Evolutionary conservation across 1,284 basidiomycete species (phyloP).

Genomic region (Pholiota adiposa): DNA sequence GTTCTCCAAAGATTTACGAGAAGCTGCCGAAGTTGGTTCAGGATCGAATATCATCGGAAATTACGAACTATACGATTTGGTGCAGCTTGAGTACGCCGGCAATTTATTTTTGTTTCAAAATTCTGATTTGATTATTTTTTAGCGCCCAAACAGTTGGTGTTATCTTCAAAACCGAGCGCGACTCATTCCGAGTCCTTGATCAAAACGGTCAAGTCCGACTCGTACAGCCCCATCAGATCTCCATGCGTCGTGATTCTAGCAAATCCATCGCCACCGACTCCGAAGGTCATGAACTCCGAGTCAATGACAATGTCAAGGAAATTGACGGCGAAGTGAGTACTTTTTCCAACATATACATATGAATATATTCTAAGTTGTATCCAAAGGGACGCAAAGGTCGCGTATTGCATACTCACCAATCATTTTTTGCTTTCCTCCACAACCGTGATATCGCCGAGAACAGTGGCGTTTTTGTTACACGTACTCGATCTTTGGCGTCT

Average conservation of each 20-base stretch:
- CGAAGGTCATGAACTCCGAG: constrained; percentile 82
- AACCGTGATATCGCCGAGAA: constrained; percentile 92
- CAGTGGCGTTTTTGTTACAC: constrained; percentile 92
- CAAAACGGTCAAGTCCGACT: constrained; percentile 90
- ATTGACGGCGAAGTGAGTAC: constrained; percentile 80
- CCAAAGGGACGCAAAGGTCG: constrained; percentile 84
- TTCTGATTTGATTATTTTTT: constrained; percentile 14
- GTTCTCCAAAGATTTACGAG: constrained; percentile 96
- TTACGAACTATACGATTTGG: constrained; percentile 95
- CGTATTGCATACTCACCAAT: constrained; percentile 95
- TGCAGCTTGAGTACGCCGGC: constrained; percentile 95
- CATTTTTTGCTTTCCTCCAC: constrained; percentile 92
- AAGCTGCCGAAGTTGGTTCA: constrained; percentile 94
- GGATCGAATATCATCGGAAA: constrained; percentile 89
- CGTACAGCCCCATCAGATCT: constrained; percentile 95
- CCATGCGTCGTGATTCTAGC: constrained; percentile 84
- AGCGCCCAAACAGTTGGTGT: constrained; percentile 94
- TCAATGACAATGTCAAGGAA: constrained; percentile 95
- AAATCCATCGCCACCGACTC: constrained; percentile 90
- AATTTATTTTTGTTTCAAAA: constrained; percentile 6
- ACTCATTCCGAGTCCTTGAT: constrained; percentile 94
- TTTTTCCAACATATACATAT: neutral
- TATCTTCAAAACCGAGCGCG: constrained; percentile 96
- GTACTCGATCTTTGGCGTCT: constrained; percentile 79
- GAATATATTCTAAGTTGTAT: constrained; percentile 7